These are phyloP conservation scores for Nakazawaea siamensis DNA, from an alignment of 805 yeast genomes.

Conservation along the genomic window DNA sequence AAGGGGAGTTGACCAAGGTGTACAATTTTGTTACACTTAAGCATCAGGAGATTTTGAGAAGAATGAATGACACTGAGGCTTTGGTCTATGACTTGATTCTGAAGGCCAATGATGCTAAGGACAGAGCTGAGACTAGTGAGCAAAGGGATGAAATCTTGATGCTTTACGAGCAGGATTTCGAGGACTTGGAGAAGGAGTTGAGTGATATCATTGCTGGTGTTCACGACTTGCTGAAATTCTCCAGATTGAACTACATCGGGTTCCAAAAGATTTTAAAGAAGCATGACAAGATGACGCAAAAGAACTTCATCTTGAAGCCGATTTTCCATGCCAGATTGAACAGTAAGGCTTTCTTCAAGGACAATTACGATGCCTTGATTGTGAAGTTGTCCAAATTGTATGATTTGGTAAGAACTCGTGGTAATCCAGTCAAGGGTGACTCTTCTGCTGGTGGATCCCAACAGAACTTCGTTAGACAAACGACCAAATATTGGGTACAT, in stretches of 20 bases:
- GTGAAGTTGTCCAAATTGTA: constrained; percentile 84
- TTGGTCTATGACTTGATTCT: constrained; percentile 55
- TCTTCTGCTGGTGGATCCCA: constrained; percentile 97
- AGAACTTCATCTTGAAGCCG: constrained; percentile 69
- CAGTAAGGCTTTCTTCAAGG: constrained; percentile 92
- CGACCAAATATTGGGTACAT: constrained; percentile 99
- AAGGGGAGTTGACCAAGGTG: constrained; percentile 85
- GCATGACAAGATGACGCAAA: constrained; percentile 81
- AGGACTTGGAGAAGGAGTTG: constrained; percentile 65
- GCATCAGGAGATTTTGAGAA: constrained; percentile 73
- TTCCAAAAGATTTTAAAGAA: constrained; percentile 94
- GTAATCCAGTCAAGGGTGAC: constrained; percentile 66
- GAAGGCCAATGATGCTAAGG: constrained; percentile 32
- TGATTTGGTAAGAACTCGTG: constrained; percentile 91
- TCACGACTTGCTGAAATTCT: constrained; percentile 90
- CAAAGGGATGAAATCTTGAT: constrained; percentile 25
- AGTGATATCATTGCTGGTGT: constrained; percentile 80
- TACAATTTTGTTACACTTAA: constrained; percentile 86
- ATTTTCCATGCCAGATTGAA: constrained; percentile 89
- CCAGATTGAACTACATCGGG: constrained; percentile 92
- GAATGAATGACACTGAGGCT: constrained; percentile 75
- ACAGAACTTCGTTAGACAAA: constrained; percentile 97
- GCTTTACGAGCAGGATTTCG: constrained; percentile 55
- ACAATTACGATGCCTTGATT: constrained; percentile 82
- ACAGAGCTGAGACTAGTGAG: background rate